Conservation (phyloP, 192 early-diverging fungal genomes). For the Coemansia brasiliensis region DNA sequence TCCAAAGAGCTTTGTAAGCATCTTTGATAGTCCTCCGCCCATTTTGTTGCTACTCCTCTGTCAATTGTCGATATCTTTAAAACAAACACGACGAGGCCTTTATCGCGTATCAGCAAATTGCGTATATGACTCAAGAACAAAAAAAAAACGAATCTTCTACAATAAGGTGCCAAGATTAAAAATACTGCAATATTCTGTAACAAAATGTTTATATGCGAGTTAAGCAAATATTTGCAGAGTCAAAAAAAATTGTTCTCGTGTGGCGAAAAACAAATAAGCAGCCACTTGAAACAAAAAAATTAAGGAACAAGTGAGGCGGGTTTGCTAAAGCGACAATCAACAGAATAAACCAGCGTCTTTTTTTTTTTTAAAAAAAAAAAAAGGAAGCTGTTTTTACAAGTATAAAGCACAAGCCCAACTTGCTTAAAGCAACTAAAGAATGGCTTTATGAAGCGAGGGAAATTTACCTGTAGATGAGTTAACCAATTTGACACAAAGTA, state of each 20-base stretch:
- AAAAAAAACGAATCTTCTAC: not conserved
- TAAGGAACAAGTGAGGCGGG: no score
- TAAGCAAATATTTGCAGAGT: no score
- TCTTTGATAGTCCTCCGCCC: slow-evolving; percentile 57
- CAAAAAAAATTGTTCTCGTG: no score
- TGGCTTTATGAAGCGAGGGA: not conserved
- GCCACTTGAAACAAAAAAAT: no score
- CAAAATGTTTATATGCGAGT: no score
- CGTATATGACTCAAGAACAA: not conserved
- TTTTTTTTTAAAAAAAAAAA: not conserved
- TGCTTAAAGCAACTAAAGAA: no score
- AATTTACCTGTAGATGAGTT: slow-evolving; percentile 20
- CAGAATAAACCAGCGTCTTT: not conserved
- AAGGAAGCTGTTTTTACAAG: not conserved
- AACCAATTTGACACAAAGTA: no score
- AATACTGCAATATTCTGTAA: no score
- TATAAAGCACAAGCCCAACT: no score
- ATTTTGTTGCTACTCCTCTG: slow-evolving; percentile 20
- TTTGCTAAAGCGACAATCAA: no score
- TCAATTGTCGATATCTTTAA: not conserved
- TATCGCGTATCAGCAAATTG: not conserved
- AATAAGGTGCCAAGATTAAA: not conserved
- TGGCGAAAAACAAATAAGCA: no score
- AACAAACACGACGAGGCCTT: not conserved
- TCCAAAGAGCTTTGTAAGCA: slow-evolving; percentile 56